Percentiles rank a stretch among this genome's conserved stretches.
Conservation (phyloP, 2,329 filamentous ascomycete genomes). For the Hypoxylon sp. region DNA sequence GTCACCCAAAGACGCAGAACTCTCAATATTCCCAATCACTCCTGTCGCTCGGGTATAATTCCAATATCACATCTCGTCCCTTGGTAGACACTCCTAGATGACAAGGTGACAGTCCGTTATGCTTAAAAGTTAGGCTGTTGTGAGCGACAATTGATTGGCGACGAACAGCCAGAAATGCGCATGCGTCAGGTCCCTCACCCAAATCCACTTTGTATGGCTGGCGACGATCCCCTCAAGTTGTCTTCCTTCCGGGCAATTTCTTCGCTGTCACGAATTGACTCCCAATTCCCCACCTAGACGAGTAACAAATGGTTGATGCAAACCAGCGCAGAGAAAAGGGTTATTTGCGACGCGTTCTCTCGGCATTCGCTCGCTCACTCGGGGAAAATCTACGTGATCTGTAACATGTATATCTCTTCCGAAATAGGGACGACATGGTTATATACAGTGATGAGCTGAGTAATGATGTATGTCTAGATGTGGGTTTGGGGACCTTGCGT, state of each 20-base stretch:
- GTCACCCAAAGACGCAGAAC: neutral
- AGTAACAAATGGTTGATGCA: constrained; percentile 24
- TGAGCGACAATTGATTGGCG: constrained; percentile 22
- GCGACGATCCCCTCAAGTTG: constrained; percentile 20
- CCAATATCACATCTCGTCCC: constrained; percentile 31
- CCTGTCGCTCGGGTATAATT: constrained; percentile 10
- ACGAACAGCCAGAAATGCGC: constrained; percentile 15
- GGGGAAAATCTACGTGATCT: constrained; percentile 1
- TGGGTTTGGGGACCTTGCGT: neutral
- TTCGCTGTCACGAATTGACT: constrained; percentile 38
- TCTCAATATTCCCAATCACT: constrained; percentile 14
- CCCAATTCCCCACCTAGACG: constrained; percentile 5
- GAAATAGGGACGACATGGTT: constrained; percentile 2
- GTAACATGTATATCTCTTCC: constrained; percentile 5
- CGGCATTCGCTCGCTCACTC: constrained; percentile 12
- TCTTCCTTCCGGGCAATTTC: constrained; percentile 18
- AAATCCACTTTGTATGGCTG: constrained; percentile 31
- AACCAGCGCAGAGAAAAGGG: neutral
- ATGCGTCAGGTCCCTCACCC: constrained; percentile 31
- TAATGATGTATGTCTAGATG: neutral
- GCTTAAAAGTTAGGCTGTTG: constrained; percentile 1
- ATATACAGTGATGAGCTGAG: neutral
- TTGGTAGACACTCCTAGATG: constrained; percentile 15
- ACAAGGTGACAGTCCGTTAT: neutral
- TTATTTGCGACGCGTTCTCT: constrained; percentile 19